These are phyloP conservation scores for Imleria badia DNA, from an alignment of 768 basidiomycete genomes.

Conservation along the genomic window DNA sequence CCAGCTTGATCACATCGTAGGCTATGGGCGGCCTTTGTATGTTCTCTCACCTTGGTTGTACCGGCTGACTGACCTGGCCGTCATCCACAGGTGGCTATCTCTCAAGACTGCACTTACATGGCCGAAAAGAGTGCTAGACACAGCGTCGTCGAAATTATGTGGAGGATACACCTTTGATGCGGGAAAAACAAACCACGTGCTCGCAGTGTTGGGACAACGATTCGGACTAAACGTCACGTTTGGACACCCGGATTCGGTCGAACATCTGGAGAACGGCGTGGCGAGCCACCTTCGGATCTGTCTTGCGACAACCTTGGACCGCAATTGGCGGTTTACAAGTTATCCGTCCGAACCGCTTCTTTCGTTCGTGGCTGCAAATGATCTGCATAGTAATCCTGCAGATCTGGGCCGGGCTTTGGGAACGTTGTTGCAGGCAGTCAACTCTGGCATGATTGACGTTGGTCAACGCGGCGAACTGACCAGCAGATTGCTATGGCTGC, in stretches of 20 bases:
- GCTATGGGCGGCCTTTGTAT: background rate
- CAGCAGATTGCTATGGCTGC: slow-evolving; percentile 5
- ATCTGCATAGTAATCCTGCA: background rate
- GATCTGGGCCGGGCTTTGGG: background rate
- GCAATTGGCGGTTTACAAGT: slow-evolving; percentile 11
- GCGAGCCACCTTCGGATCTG: slow-evolving; percentile 16
- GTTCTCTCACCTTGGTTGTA: background rate
- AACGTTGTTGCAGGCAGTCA: background rate
- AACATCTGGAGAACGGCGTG: slow-evolving; percentile 2
- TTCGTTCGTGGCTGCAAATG: slow-evolving; percentile 6
- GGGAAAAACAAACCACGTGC: background rate
- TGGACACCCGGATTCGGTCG: slow-evolving; percentile 2
- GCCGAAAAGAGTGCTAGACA: background rate
- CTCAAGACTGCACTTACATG: background rate
- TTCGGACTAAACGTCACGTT: slow-evolving; percentile 4
- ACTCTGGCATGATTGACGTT: slow-evolving; percentile 6
- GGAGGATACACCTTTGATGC: background rate
- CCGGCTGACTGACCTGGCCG: background rate
- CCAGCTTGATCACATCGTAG: background rate
- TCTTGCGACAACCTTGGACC: slow-evolving; percentile 2
- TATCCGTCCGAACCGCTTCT: slow-evolving; percentile 21
- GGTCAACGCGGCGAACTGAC: slow-evolving; percentile 7
- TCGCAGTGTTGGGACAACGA: slow-evolving; percentile 3
- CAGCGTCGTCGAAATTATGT: background rate
- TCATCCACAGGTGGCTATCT: slow-evolving; percentile 3